These are phyloP conservation scores for Mycocentrospora acerina DNA, from an alignment of 2,329 filamentous ascomycete genomes.

Conservation along the genomic window DNA sequence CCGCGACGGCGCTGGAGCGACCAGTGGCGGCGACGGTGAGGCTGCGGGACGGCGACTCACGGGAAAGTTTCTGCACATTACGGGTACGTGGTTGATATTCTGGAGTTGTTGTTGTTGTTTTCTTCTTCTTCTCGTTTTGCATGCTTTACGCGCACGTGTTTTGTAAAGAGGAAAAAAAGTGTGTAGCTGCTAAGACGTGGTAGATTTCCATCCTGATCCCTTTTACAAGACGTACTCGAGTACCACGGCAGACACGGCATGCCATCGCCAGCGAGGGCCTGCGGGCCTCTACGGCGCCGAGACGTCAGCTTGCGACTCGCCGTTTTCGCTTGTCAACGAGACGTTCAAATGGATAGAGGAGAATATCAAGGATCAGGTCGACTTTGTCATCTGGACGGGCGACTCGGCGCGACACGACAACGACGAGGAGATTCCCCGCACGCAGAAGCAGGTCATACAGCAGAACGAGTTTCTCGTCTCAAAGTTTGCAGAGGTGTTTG, in stretches of 20 bases:
- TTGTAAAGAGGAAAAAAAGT: no score
- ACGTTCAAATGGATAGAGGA: constrained; percentile 86
- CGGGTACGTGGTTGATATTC: constrained; percentile 57
- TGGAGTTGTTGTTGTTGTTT: no score
- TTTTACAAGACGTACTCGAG: constrained; percentile 81
- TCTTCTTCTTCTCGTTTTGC: no score
- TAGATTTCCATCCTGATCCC: constrained; percentile 89
- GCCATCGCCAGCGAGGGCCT: constrained; percentile 75
- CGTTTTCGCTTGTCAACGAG: constrained; percentile 76
- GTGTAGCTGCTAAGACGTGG: constrained; percentile 9
- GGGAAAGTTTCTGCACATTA: constrained; percentile 84
- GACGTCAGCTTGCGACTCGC: constrained; percentile 85
- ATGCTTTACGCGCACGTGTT: no score
- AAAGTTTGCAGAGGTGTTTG: constrained; percentile 76
- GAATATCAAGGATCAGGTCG: constrained; percentile 74
- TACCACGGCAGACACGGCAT: constrained; percentile 67
- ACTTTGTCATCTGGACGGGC: constrained; percentile 92
- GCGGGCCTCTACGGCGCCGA: constrained; percentile 84
- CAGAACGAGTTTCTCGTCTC: constrained; percentile 75
- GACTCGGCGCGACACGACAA: constrained; percentile 89
- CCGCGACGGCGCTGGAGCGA: constrained; percentile 10
- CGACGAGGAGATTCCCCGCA: constrained; percentile 78
- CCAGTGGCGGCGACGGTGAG: constrained; percentile 10
- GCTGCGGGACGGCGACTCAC: constrained; percentile 34
- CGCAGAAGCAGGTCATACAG: constrained; percentile 70